Evolutionary conservation across 75 land plant genomes (phyloP).

Genomic region (Selaginella moellendorffii): DNA sequence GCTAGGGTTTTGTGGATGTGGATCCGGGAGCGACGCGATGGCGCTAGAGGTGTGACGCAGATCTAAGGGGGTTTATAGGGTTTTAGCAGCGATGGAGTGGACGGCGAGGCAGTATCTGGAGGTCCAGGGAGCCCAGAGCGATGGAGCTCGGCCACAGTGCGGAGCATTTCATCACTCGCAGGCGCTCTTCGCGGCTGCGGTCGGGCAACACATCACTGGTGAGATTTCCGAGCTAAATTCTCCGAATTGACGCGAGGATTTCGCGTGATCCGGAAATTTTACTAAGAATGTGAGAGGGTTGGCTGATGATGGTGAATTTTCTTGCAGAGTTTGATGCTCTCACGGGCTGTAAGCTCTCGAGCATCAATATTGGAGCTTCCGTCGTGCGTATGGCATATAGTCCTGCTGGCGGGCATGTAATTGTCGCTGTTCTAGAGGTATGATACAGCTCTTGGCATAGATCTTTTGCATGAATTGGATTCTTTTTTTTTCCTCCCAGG

Average conservation of each 20-base stretch:
- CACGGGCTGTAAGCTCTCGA: conserved; percentile 80
- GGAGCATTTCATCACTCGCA: conserved; percentile 83
- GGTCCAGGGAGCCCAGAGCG: conserved; percentile 33
- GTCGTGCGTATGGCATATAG: conserved; percentile 92
- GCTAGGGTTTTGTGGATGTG: neutral
- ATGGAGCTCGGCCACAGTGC: conserved; percentile 64
- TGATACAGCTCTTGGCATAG: no score
- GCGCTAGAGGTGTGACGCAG: neutral
- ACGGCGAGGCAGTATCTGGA: conserved; percentile 77
- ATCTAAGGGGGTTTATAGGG: conserved; percentile 4
- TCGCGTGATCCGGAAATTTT: neutral
- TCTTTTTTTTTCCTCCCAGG: no score
- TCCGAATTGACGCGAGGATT: neutral
- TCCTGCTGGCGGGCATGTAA: conserved; percentile 72
- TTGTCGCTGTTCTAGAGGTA: conserved; percentile 92
- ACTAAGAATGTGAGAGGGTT: neutral
- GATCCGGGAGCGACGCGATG: neutral
- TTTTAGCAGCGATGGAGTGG: conserved; percentile 62
- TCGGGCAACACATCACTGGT: conserved; percentile 68
- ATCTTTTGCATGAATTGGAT: conserved; percentile 17
- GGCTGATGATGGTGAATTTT: no score
- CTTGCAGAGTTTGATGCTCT: conserved; percentile 66
- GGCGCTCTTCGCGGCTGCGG: conserved; percentile 74
- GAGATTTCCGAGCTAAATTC: neutral
- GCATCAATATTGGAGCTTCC: conserved; percentile 73